Evolutionary conservation across 2,329 filamentous ascomycete genomes (phyloP), one percentile per base, ranked within the genome.

Genomic region (Microdochium nivale): DNA sequence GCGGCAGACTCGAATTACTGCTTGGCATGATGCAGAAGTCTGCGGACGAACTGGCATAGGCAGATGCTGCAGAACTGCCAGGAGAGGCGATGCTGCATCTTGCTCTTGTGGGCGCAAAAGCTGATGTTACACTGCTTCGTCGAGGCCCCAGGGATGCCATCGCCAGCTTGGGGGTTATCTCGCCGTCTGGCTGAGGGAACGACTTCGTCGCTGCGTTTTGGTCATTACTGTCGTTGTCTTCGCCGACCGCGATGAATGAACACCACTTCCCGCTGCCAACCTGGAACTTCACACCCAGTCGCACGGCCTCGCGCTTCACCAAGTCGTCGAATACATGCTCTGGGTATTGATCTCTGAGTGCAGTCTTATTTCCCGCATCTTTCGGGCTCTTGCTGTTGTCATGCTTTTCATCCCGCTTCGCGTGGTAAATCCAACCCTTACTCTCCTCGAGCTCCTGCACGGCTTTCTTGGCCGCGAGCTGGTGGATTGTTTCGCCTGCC

Each of bases 361-460:
- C n/a, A n/a, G n/a, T n/a, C n/a, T n/a, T 33, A 33, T 33, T 33
- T 33, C 32, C 30, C 8, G 30, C n/a, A n/a, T n/a, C n/a, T n/a
- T n/a, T n/a, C n/a, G n/a, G n/a, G n/a, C n/a, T n/a, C n/a, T n/a
- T 30, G 27, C 27, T 11, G 37, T 74, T 75, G 19, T 83, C 61
- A 0, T 68, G 60, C 5, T 69, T 66, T 1, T 74, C 74, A 2
- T 67, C 54, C 16, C 75, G 71, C 53, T 74, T 80, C 10, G 74
- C 73, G 16, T 82, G 67, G 47, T 66, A 67, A 33, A 85, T 67
- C 83, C 86, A 89, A 13, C 86, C 86, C 24, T 83, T 76, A 0
- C 81, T 80, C 62, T 87, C 78, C 64, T 90, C 86, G 0, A 90
- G 75, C 56, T 90, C 87, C 47, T 79, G 72, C 16, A 85, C 73